phyloP scores from a whole-genome alignment of 306 rosid genomes.

The Pachyrhizus erosus region DNA sequence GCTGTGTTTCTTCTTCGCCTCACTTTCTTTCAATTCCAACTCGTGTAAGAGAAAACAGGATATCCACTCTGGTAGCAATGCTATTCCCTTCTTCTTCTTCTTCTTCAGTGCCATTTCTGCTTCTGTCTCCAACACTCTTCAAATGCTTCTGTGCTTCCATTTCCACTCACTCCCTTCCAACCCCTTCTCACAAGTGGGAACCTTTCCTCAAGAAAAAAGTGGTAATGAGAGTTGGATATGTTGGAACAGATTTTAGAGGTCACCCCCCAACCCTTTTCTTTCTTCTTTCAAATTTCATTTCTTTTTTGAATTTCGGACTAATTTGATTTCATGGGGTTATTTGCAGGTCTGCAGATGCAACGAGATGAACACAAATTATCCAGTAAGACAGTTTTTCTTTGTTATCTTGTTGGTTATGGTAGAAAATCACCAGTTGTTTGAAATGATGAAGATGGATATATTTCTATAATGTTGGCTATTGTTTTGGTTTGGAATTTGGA shows the following conservation, averaged over 20 bases:
- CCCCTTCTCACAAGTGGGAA: conserved; percentile 48
- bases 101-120: conserved; percentile 30
- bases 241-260: conserved; percentile 59
- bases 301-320: neutral
- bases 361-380: conserved; percentile 67
- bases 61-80: conserved; percentile 31
- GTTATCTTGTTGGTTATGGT: neutral
- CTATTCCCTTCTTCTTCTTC: neutral
- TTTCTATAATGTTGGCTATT: neutral
- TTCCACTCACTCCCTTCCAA: conserved; percentile 29
- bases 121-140: conserved; percentile 35
- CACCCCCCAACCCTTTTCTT: neutral
- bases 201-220: conserved; percentile 55
- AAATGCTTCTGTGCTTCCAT: conserved; percentile 41
- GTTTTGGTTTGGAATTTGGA: conserved; percentile 13
- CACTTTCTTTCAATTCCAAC: neutral
- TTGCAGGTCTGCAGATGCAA: conserved; percentile 81
- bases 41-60: neutral
- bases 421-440: neutral
- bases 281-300: neutral
- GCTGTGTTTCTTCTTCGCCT: neutral
- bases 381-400: conserved; percentile 52
- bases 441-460: neutral
- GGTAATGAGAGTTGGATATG: conserved; percentile 56
- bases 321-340: neutral